A percentile compares a stretch with the other conserved stretches of the same genome.
These are phyloP conservation scores for Blastobotrys malaysiensis DNA, from an alignment of 1,139 yeast species.

Conservation along the genomic window DNA sequence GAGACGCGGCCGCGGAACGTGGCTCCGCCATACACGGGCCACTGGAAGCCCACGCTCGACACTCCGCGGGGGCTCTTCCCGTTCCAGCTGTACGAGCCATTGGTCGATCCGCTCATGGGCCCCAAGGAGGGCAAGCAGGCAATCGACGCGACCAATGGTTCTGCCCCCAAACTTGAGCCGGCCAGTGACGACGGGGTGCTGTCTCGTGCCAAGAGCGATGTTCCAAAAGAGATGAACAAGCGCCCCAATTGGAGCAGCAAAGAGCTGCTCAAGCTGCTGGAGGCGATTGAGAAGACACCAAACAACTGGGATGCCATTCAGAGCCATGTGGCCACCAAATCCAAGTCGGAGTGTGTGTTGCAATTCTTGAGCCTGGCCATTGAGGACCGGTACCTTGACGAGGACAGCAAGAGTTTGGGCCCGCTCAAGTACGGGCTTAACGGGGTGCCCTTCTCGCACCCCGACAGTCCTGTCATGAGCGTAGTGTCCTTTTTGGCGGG, in stretches of 20 bases:
- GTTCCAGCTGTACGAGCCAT: slow-evolving; percentile 50
- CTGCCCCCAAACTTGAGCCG: slow-evolving; percentile 2
- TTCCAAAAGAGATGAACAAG: slow-evolving; percentile 39
- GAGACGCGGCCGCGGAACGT: slow-evolving; percentile 65
- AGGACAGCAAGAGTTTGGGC: slow-evolving; percentile 39
- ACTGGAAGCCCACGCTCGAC: slow-evolving; percentile 52
- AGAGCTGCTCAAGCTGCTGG: slow-evolving; percentile 53
- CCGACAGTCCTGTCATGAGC: slow-evolving; percentile 89
- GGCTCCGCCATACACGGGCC: slow-evolving; percentile 62
- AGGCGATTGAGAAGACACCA: slow-evolving; percentile 48
- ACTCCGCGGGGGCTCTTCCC: slow-evolving; percentile 95
- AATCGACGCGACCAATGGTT: not conserved
- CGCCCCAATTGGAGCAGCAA: slow-evolving; percentile 54
- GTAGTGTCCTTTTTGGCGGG: slow-evolving; percentile 84
- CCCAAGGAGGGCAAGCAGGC: not conserved
- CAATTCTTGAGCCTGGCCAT: slow-evolving; percentile 77
- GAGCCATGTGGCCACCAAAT: slow-evolving; percentile 46
- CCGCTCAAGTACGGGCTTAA: slow-evolving; percentile 73
- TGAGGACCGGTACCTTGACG: slow-evolving; percentile 60
- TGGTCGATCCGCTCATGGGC: slow-evolving; percentile 25
- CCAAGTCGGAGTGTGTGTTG: slow-evolving; percentile 77
- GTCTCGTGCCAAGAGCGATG: slow-evolving; percentile 5
- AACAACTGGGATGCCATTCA: slow-evolving; percentile 71
- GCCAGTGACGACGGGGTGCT: not conserved
- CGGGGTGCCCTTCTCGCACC: slow-evolving; percentile 68